These are phyloP conservation scores for Termitomyces sp. DNA, from an alignment of 1,284 basidiomycete genomes.

Conservation along the genomic window DNA sequence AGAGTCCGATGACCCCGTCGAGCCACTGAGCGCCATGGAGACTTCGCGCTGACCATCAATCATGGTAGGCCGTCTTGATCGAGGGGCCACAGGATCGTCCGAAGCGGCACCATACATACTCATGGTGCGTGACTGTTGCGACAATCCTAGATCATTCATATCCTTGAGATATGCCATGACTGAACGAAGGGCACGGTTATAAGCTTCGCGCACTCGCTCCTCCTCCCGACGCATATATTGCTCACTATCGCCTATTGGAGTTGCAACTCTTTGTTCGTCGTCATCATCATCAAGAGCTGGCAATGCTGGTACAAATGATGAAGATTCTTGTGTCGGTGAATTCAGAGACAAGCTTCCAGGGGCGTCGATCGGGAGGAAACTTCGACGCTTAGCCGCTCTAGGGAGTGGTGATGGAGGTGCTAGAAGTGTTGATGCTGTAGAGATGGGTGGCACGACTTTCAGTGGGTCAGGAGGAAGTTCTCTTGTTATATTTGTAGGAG, in stretches of 20 bases:
- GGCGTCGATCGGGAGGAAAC: constrained; percentile 79
- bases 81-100: constrained; percentile 36
- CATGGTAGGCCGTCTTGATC: constrained; percentile 61
- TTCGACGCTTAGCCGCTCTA: constrained; percentile 66
- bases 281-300: constrained; percentile 43
- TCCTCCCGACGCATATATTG: constrained; percentile 57
- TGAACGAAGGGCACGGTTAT: constrained; percentile 75
- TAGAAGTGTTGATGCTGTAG: constrained; percentile 33
- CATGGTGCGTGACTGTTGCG: constrained; percentile 47
- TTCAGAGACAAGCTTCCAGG: constrained; percentile 38
- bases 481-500: constrained; percentile 26
- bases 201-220: constrained; percentile 64
- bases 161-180: constrained; percentile 95
- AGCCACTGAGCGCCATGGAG: constrained; percentile 40
- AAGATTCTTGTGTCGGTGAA: constrained; percentile 57
- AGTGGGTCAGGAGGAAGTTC: constrained; percentile 21
- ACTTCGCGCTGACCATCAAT: constrained; percentile 50
- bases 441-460: constrained; percentile 17
- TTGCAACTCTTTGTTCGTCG: constrained; percentile 29
- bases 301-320: constrained; percentile 53
- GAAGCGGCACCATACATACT: constrained; percentile 48
- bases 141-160: constrained; percentile 80
- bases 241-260: constrained; percentile 44
- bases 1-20: constrained; percentile 36
- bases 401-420: constrained; percentile 39